Base-by-base conservation (phyloP, 768 basidiomycete genomes). In the Rhodotorula toruloides region DNA sequence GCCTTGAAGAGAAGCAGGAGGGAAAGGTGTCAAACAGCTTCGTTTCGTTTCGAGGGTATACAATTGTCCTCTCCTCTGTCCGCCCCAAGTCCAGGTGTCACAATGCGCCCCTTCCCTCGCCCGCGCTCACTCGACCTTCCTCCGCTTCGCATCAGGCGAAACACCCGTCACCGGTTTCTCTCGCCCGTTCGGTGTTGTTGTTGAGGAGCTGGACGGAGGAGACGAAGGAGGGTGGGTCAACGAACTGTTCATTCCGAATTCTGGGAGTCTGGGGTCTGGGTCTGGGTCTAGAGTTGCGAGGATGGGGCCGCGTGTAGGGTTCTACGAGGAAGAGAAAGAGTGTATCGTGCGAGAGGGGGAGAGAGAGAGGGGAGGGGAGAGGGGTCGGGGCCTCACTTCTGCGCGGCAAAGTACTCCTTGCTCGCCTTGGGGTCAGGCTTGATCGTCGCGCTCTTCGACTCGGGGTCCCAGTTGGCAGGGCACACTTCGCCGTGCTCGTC, bases 401-500 rank as follows among this genome's bases (percentile, higher is more conserved):
- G 32, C 17, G 92, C 88, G 89, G 93, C 71, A 63, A 57, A 60
- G 67, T 63, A 65, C 63, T 68, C 59, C 61, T 42, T 67, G 42
- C 39, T 32, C 29, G 27, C 54, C 7, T 57, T 22, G 11, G 54
- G 66, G 52, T 63, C 56, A 13, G 59, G 42, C 44, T 54, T 50
- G 48, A 65, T 63, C 19, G 60, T 67, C 32, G 54, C 55, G n/a
- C 32, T 37, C 36, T 65, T 14, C 21, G 9, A 9, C 13, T 49
- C 48, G 21, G n/a, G 37, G 58, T 59, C 46, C 58, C 58, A 94
- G 78, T 89, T 90, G 19, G 85, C 87, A 22, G 91, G 92, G 81
- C 91, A 94, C 29, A 92, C 91, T 77, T 96, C 91, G 32, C 92
- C 92, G 75, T 91, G 84, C 77, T 86, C 81, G 67, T 94, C 91